These are phyloP conservation scores for Ulmus americana DNA, from an alignment of 331 rosid species.

Conservation along the genomic window DNA sequence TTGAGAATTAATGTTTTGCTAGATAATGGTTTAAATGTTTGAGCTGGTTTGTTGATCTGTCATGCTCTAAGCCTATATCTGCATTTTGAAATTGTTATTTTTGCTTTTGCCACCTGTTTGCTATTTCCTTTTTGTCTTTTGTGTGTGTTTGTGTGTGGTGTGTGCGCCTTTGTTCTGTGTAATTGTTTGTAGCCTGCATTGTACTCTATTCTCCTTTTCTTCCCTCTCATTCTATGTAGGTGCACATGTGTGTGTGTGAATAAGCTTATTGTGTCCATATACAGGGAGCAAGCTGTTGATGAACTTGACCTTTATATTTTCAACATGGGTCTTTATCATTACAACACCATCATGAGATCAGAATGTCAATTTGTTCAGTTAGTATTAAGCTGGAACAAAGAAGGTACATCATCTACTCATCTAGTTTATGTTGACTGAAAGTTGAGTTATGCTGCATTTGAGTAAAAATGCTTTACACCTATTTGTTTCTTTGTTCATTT, in stretches of 20 bases:
- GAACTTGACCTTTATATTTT: background rate
- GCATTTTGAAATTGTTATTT: background rate
- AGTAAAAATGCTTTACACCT: background rate
- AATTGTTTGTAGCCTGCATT: background rate
- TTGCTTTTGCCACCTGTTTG: too few relatives aligned
- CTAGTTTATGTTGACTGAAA: background rate
- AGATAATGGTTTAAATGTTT: slow-evolving; percentile 3
- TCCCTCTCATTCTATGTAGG: background rate
- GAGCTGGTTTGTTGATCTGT: background rate
- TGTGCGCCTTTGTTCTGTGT: background rate
- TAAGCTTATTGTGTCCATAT: background rate
- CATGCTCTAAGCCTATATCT: background rate
- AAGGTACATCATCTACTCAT: slow-evolving; percentile 7
- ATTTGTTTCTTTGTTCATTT: background rate
- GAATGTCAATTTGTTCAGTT: background rate
- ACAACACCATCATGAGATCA: background rate
- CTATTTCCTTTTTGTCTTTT: background rate
- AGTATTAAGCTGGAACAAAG: background rate
- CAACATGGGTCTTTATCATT: background rate
- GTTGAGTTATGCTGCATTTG: background rate
- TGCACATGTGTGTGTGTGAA: background rate
- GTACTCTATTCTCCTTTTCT: background rate
- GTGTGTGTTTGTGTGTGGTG: background rate
- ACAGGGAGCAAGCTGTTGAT: background rate
- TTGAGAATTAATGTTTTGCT: background rate